Evolutionary conservation across 2,329 filamentous ascomycete genomes (phyloP).

Genomic region (Lasiodiplodia theobromae): DNA sequence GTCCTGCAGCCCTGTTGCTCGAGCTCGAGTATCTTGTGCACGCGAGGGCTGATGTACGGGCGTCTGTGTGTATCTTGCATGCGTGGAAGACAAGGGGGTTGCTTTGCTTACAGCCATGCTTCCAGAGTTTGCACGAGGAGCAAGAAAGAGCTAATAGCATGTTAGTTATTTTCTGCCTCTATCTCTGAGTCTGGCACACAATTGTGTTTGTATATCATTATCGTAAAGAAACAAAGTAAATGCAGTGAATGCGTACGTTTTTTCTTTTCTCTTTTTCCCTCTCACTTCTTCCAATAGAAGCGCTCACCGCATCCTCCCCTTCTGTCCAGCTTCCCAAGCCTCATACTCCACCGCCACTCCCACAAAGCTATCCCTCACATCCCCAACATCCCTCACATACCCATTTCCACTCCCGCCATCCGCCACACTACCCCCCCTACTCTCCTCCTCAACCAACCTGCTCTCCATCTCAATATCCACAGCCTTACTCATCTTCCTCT

Average conservation of each 20-base stretch:
- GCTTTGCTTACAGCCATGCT: too few relatives aligned
- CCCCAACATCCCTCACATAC: too few relatives aligned
- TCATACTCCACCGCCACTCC: neutral
- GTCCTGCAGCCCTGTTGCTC: too few relatives aligned
- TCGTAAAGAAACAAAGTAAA: neutral
- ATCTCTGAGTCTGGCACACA: too few relatives aligned
- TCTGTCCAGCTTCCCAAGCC: neutral
- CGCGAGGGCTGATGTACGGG: too few relatives aligned
- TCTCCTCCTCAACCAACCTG: neutral
- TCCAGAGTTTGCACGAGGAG: too few relatives aligned
- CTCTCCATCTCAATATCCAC: constrained; percentile 19
- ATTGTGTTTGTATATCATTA: neutral
- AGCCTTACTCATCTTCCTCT: neutral
- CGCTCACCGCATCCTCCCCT: neutral
- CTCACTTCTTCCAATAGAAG: neutral
- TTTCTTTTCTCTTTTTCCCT: neutral
- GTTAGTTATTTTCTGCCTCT: too few relatives aligned
- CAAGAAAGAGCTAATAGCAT: too few relatives aligned
- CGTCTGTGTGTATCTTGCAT: too few relatives aligned
- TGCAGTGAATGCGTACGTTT: neutral
- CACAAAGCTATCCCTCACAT: neutral
- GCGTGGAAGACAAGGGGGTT: too few relatives aligned
- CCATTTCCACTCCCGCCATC: neutral
- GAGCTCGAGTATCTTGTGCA: too few relatives aligned
- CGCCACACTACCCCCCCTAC: neutral